These are phyloP conservation scores for Chlorella vulgaris DNA, from an alignment of 139 green algal genomes.

Conservation along the genomic window DNA sequence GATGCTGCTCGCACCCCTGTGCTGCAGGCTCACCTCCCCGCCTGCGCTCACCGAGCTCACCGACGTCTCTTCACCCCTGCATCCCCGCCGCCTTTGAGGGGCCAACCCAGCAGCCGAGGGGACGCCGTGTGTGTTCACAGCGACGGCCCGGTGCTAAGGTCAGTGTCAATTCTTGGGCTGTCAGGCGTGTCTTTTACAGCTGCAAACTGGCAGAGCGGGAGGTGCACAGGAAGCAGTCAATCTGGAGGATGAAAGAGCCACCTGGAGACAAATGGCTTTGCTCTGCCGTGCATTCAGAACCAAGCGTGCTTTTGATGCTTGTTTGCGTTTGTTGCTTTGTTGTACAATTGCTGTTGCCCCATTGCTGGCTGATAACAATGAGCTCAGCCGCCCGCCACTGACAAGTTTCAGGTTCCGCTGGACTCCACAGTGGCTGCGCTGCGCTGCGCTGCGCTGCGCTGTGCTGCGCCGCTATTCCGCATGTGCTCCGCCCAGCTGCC, in stretches of 20 bases:
- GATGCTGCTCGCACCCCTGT: not conserved
- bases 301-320: no score
- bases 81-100: not conserved
- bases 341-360: no score
- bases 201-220: no score
- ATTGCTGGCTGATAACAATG: no score
- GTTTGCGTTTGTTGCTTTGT: no score
- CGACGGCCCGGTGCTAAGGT: no score
- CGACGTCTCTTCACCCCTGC: not conserved
- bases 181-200: no score
- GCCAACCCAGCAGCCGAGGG: not conserved
- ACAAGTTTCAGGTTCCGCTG: not conserved
- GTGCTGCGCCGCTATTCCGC: not conserved
- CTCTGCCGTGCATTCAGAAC: no score
- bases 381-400: not conserved
- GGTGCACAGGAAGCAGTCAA: no score
- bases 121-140: not conserved
- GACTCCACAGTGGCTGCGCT: not conserved
- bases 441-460: not conserved
- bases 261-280: no score
- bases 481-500: conserved; percentile 1
- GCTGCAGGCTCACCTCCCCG: not conserved
- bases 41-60: conserved; percentile 5
- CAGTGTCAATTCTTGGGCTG: no score
- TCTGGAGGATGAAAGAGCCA: no score